phyloP scores from a whole-genome alignment of 768 basidiomycete genomes.

The Trametes meyenii region DNA sequence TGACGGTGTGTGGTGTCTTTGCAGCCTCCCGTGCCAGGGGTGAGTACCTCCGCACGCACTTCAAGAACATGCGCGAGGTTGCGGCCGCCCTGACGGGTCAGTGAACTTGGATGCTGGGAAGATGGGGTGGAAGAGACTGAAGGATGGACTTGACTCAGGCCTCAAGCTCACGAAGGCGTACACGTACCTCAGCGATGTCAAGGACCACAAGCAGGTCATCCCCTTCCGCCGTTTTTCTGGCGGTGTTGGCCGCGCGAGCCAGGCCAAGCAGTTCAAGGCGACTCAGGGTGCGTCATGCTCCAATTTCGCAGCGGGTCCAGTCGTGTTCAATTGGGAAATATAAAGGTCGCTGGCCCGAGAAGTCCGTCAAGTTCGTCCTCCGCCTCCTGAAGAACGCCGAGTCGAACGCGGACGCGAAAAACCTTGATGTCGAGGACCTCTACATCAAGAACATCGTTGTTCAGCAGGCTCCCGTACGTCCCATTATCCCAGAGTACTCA shows the following conservation, averaged over 20 bases:
- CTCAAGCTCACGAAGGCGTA: constrained; percentile 95
- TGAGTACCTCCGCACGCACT: constrained; percentile 98
- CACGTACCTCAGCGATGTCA: constrained; percentile 88
- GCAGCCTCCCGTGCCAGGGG: constrained; percentile 90
- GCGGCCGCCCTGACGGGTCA: constrained; percentile 90
- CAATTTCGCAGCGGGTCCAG: not conserved
- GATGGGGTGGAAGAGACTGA: constrained; percentile 3
- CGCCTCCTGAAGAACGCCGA: constrained; percentile 98
- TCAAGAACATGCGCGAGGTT: constrained; percentile 99
- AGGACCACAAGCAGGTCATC: constrained; percentile 95
- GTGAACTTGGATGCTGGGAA: constrained; percentile 26
- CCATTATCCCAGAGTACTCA: not conserved
- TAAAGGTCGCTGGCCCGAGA: constrained; percentile 99
- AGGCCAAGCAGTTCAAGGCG: constrained; percentile 95
- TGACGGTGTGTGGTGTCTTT: constrained; percentile 22
- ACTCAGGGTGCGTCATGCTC: constrained; percentile 77
- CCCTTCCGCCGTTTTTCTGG: constrained; percentile 96
- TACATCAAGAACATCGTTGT: constrained; percentile 96
- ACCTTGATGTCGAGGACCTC: constrained; percentile 90
- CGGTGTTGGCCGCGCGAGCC: constrained; percentile 91
- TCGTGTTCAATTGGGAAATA: not conserved
- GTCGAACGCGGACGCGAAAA: constrained; percentile 98
- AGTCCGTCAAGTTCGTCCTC: constrained; percentile 94
- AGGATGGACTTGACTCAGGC: constrained; percentile 50
- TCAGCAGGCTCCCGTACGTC: constrained; percentile 93